A percentile compares a stretch with the other conserved stretches of the same genome.
These are phyloP conservation scores for Pythium sp. DNA, from an alignment of 352 stramenopile genomes.

Conservation along the genomic window DNA sequence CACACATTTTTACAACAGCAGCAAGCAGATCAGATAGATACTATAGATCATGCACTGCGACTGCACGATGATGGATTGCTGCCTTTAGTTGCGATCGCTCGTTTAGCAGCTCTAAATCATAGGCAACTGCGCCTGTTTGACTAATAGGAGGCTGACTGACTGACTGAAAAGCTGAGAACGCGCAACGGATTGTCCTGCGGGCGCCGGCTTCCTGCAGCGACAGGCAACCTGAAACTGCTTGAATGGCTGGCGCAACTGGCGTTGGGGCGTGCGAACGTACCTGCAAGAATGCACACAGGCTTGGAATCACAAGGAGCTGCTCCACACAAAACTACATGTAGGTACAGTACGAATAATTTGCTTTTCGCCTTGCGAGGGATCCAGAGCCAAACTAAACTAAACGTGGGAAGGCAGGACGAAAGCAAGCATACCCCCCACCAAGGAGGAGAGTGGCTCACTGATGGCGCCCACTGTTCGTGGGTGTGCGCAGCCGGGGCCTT, in stretches of 20 bases:
- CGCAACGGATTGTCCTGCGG: neutral
- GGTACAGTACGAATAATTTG: no score
- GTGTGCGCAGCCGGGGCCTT: neutral
- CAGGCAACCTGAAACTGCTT: neutral
- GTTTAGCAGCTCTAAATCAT: neutral
- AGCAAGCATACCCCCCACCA: neutral
- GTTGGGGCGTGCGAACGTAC: no score
- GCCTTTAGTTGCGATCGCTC: neutral
- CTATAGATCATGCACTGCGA: no score
- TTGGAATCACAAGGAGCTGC: no score
- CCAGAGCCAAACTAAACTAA: no score
- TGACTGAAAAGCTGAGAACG: neutral
- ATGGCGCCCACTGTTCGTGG: neutral
- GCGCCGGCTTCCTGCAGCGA: neutral
- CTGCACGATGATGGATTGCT: no score
- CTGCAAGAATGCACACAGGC: no score
- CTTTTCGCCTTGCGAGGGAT: no score
- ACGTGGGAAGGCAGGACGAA: no score
- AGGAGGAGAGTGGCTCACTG: neutral
- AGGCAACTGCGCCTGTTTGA: neutral
- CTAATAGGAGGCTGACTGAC: neutral
- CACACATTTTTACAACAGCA: no score
- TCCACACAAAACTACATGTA: no score
- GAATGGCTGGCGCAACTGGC: no score
- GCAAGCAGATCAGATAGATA: neutral